Evolutionary conservation across 192 early-diverging fungal species (phyloP).

Genomic region (Entomortierella chlamydospora): DNA sequence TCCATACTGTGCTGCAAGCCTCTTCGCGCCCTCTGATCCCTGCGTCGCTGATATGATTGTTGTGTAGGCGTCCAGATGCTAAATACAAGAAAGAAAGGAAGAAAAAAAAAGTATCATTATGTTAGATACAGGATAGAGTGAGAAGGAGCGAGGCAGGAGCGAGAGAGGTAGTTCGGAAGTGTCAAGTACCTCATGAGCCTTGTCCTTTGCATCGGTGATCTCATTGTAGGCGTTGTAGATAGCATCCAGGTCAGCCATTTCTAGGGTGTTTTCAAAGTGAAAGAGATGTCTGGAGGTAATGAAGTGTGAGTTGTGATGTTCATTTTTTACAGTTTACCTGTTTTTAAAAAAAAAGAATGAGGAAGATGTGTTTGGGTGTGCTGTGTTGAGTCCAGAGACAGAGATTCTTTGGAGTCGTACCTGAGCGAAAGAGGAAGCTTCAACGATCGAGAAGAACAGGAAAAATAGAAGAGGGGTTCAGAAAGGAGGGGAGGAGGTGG

Average conservation of each 20-base stretch:
- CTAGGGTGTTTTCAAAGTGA: neutral
- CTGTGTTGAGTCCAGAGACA: too few species aligned
- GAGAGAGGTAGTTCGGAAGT: neutral
- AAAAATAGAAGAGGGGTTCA: too few species aligned
- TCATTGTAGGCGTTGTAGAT: slow-evolving; percentile 55
- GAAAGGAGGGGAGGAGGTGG: too few species aligned
- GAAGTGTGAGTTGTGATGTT: neutral
- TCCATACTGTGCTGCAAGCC: slow-evolving; percentile 42
- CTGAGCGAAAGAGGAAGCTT: too few species aligned
- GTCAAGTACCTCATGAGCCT: slow-evolving; percentile 34
- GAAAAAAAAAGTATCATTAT: neutral
- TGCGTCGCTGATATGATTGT: slow-evolving; percentile 37
- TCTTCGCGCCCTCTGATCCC: slow-evolving; percentile 47
- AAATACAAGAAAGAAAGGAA: neutral
- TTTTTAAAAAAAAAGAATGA: too few species aligned
- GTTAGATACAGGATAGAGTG: too few species aligned
- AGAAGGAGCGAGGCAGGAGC: neutral
- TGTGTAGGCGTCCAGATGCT: slow-evolving; percentile 45
- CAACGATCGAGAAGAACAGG: too few species aligned
- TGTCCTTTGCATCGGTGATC: slow-evolving; percentile 43
- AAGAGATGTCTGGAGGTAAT: neutral
- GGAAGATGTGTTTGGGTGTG: too few species aligned
- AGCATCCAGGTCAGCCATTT: slow-evolving; percentile 40
- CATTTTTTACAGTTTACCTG: too few species aligned
- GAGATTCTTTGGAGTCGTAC: too few species aligned